phyloP scores from a whole-genome alignment of 1,284 basidiomycete species.

The Vanrija sp. region DNA sequence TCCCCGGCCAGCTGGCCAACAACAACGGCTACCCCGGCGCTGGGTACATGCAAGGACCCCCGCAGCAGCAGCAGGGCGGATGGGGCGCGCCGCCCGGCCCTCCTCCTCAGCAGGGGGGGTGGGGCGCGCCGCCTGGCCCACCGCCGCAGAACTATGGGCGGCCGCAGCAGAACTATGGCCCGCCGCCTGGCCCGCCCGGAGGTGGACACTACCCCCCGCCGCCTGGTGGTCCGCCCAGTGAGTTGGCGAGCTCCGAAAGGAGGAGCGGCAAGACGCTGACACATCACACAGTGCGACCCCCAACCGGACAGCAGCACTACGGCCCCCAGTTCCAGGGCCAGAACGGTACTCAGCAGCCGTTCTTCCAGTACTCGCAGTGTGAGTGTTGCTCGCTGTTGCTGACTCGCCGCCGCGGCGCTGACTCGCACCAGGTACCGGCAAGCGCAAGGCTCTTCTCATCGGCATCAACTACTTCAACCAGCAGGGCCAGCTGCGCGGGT shows the following conservation, averaged over 20 bases:
- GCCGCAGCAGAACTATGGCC: constrained; percentile 4
- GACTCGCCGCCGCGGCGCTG: not conserved
- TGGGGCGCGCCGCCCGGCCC: not conserved
- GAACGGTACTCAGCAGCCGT: constrained; percentile 56
- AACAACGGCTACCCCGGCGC: no score
- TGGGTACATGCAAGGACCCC: no score
- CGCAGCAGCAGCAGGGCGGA: no score
- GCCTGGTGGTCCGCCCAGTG: not conserved
- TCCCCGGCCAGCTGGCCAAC: no score
- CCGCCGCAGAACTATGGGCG: constrained; percentile 2
- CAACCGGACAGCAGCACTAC: constrained; percentile 62
- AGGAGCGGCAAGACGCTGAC: not conserved
- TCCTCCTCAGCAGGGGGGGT: not conserved
- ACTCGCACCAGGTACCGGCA: constrained; percentile 27
- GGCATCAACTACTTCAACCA: constrained; percentile 70
- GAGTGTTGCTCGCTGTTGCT: constrained; percentile 3
- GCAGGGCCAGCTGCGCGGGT: constrained; percentile 64
- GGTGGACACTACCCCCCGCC: not conserved
- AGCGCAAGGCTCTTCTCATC: constrained; percentile 38
- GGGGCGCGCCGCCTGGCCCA: constrained; percentile 9
- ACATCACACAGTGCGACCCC: constrained; percentile 34
- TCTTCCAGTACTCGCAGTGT: constrained; percentile 80
- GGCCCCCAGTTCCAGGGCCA: constrained; percentile 61
- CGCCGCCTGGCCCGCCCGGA: not conserved
- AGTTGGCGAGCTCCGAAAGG: not conserved